Evolutionary conservation across 345 rosid species (phyloP).

Genomic region (Citrus sinensis): DVS_A1.0 CM039162.1:31470501-31471000

Average conservation of each 20-base stretch:
- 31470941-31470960: not conserved
- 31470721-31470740: not conserved
- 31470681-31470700: not conserved
- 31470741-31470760: too few species aligned
- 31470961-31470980: conserved; percentile 53
- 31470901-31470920: too few species aligned
- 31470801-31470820: not conserved
- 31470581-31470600: too few species aligned
- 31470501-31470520: not conserved
- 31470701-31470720: not conserved
- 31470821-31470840: not conserved
- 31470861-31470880: conserved; percentile 26
- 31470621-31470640: too few species aligned
- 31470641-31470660: not conserved
- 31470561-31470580: too few species aligned
- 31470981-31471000: conserved; percentile 62
- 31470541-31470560: too few species aligned
- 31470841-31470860: not conserved
- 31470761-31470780: not conserved
- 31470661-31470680: too few species aligned
- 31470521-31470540: not conserved
- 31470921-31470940: not conserved
- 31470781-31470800: not conserved
- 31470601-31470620: too few species aligned
- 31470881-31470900: not conserved